Base-by-base conservation (phyloP, 148 eudicot genomes). In the Cornus florida region DNA sequence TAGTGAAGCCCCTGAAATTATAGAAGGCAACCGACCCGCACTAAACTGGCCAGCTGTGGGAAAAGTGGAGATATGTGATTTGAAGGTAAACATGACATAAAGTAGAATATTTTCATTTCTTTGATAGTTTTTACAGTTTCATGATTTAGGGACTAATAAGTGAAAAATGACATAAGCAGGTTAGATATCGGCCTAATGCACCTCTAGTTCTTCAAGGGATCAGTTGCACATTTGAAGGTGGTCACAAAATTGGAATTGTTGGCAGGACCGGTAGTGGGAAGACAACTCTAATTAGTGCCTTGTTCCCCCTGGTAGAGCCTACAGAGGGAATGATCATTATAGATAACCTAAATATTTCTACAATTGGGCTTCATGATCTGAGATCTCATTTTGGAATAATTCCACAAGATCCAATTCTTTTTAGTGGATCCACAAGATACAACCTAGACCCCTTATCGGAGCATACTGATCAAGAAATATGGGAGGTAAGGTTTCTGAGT, bases 211-310 rank as follows among this genome's bases (percentile, higher is more conserved):
- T 89, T 46, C 80, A 73, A 59, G 89, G 86, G 50, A 86, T 89
- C 60, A 89, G 78, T 39, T 87, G 88, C 69, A 75, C 68, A n/a
- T 81, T 89, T 73, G 84, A 85, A 83, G 92, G 88, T 66, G 88
- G 88, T 48, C 70, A 72, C 67, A 89, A 87, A 76, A 76, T 89
- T 71, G 92, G 92, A 50, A 84, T 89, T 59, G 92, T 89, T 74
- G 92, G 92, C 19, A 77, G 92, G 74, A 89, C 92, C 14, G 89
- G 91, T 17, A 87, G 91, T 71, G 91, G 91, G 60, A 89, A 89
- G 72, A 86, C 91, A 23, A 89, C 91, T 39, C 80, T 89, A 32
- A 85, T 89, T 24, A 79, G 85, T 70, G 83, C 88, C n/a, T 83
- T 89, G 83, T 89, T 89, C 79, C 89, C 88, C 28, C 72, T 89